These are phyloP conservation scores for button mushroom (Agaricus bisporus) DNA, from an alignment of 768 basidiomycete species.

Conservation along the genomic window DNA sequence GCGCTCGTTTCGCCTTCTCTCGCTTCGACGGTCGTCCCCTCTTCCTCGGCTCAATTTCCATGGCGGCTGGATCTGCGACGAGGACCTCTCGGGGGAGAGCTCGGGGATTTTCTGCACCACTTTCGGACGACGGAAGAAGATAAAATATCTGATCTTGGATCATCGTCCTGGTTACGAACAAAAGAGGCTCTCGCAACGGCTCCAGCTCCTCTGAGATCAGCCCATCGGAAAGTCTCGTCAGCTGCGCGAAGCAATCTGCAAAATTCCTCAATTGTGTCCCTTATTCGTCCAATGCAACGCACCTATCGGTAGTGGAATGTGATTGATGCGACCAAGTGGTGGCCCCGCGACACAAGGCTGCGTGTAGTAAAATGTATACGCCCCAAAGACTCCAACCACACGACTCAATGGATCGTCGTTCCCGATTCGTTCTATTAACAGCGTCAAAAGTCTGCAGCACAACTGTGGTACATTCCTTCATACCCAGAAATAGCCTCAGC, in stretches of 20 bases:
- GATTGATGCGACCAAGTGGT: conserved; percentile 39
- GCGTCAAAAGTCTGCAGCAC: background rate
- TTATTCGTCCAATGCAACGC: conserved; percentile 15
- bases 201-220: conserved; percentile 34
- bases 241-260: conserved; percentile 50
- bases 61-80: conserved; percentile 29
- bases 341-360: conserved; percentile 57
- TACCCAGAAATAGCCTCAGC: conserved; percentile 64
- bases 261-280: background rate
- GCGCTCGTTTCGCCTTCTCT: conserved; percentile 51
- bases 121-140: conserved; percentile 48
- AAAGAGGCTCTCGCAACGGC: conserved; percentile 44
- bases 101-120: conserved; percentile 53
- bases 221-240: conserved; percentile 42
- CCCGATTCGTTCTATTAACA: conserved; percentile 43
- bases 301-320: conserved; percentile 61
- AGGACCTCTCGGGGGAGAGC: conserved; percentile 65
- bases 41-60: conserved; percentile 32
- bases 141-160: conserved; percentile 47
- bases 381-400: conserved; percentile 56
- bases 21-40: conserved; percentile 61
- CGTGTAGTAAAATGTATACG: conserved; percentile 65
- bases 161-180: conserved; percentile 44
- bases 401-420: conserved; percentile 48
- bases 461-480: conserved; percentile 12